These are phyloP conservation scores for Penicillium pancosmium DNA, from an alignment of 495 filamentous ascomycete genomes.

Conservation along the genomic window DNA sequence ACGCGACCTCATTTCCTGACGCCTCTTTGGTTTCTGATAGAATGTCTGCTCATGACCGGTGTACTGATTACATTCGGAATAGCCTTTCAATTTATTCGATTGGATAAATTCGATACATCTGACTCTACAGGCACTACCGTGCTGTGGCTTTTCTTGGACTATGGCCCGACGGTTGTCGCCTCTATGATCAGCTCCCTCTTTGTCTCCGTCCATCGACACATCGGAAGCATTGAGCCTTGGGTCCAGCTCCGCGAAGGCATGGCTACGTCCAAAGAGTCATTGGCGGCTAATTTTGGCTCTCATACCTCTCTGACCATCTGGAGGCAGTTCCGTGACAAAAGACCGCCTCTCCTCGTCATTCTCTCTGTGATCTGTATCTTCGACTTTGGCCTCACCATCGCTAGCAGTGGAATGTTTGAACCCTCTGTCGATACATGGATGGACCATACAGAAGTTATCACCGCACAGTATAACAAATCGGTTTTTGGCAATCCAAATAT, in stretches of 20 bases:
- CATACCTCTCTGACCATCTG: conserved; percentile 15
- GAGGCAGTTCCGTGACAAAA: conserved; percentile 5
- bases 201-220: conserved; percentile 27
- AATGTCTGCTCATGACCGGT: conserved; percentile 21
- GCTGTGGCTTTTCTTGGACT: conserved; percentile 18
- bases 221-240: conserved; percentile 29
- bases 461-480: conserved; percentile 15
- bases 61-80: conserved; percentile 19
- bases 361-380: conserved; percentile 19
- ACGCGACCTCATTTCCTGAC: conserved; percentile 32
- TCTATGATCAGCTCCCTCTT: conserved; percentile 28
- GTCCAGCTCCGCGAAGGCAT: conserved; percentile 19
- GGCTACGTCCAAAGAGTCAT: conserved; percentile 8
- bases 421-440: conserved; percentile 15
- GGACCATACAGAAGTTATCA: conserved; percentile 3
- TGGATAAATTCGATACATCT: conserved; percentile 16
- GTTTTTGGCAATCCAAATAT: conserved; percentile 10
- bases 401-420: conserved; percentile 29
- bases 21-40: conserved; percentile 22
- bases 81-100: conserved; percentile 10
- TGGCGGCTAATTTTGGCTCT: conserved; percentile 21
- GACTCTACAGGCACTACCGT: conserved; percentile 9
- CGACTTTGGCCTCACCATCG: conserved; percentile 19
- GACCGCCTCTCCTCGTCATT: conserved; percentile 6
- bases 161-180: conserved; percentile 26